Percentiles rank a stretch among this genome's conserved stretches.
Evolutionary conservation across 1,284 basidiomycete species (phyloP).

Genomic region (Calocybe gambosa): DNA sequence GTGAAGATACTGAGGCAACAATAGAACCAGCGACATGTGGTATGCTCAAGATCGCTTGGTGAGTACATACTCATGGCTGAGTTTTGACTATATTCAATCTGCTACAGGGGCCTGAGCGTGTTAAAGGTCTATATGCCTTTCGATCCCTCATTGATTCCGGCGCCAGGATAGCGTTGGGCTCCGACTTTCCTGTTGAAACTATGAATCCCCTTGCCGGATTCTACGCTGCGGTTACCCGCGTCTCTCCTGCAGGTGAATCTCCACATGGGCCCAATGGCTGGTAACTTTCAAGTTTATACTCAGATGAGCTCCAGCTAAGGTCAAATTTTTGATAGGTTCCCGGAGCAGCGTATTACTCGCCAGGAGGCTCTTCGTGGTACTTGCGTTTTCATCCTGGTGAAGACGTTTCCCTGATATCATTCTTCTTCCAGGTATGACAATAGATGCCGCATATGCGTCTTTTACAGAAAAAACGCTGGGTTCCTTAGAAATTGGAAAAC

Average conservation of each 20-base stretch:
- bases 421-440: slow-evolving; percentile 36
- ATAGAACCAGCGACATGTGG: slow-evolving; percentile 82
- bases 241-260: slow-evolving; percentile 66
- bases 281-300: slow-evolving; percentile 30
- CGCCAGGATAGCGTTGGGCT: slow-evolving; percentile 68
- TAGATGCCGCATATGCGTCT: slow-evolving; percentile 81
- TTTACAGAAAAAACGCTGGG: slow-evolving; percentile 73
- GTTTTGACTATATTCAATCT: neutral
- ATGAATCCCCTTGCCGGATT: slow-evolving; percentile 76
- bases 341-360: slow-evolving; percentile 71
- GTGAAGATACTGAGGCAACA: slow-evolving; percentile 1
- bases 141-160: slow-evolving; percentile 59
- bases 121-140: slow-evolving; percentile 86
- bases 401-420: neutral
- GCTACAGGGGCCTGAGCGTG: slow-evolving; percentile 66
- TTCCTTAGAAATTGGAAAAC: slow-evolving; percentile 71
- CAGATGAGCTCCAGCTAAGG: neutral
- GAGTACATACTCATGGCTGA: slow-evolving; percentile 16
- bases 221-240: slow-evolving; percentile 79
- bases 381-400: slow-evolving; percentile 1
- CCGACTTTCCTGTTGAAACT: slow-evolving; percentile 86
- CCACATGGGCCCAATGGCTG: slow-evolving; percentile 82
- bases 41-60: slow-evolving; percentile 80
- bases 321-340: slow-evolving; percentile 52
- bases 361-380: slow-evolving; percentile 65